Conservation (phyloP, 495 filamentous ascomycete species). For the Letharia columbiana region DNA sequence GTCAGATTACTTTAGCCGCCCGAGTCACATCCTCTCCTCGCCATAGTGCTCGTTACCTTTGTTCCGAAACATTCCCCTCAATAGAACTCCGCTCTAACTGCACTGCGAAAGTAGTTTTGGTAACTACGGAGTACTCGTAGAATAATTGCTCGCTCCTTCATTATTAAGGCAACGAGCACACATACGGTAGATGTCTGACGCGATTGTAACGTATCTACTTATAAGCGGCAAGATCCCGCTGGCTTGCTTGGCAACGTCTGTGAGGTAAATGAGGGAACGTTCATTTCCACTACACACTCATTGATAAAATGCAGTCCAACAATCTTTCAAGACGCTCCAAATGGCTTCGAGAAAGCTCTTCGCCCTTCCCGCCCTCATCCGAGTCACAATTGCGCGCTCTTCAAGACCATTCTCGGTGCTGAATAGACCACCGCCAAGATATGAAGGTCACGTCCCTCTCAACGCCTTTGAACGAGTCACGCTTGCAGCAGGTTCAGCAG, state of each 20-base stretch:
- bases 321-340: neutral
- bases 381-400: conserved; percentile 2
- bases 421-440: conserved; percentile 70
- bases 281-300: no score
- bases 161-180: no score
- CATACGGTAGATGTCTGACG: no score
- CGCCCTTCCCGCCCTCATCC: conserved; percentile 1
- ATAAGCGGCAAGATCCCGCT: neutral
- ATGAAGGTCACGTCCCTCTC: conserved; percentile 88
- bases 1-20: neutral
- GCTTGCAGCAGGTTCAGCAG: conserved; percentile 73
- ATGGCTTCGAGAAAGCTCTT: neutral
- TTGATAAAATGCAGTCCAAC: neutral
- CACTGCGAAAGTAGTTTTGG: no score
- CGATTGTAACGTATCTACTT: no score
- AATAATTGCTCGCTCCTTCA: no score
- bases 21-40: neutral
- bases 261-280: neutral
- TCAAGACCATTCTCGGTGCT: conserved; percentile 60
- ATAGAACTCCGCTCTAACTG: no score
- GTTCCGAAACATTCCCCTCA: no score
- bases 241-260: neutral
- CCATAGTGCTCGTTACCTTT: no score
- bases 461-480: conserved; percentile 64
- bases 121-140: no score